Evolutionary conservation across 176 grass and related monocot genomes (phyloP), one percentile per base, ranked within the genome.

Genomic region (Eragrostis nindensis): DNA sequence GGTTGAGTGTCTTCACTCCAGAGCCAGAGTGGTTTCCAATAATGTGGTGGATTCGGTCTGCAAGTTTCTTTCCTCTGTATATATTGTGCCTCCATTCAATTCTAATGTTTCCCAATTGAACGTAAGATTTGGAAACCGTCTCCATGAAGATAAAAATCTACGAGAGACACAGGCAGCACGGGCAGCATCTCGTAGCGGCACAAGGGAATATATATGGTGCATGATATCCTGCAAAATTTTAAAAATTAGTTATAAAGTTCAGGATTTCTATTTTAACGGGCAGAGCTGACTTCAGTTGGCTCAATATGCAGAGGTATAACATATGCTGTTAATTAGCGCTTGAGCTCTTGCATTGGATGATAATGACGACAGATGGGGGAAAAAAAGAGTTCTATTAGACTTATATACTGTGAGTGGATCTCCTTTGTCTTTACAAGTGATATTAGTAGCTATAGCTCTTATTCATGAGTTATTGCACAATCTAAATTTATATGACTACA

Each of bases 21-120:
- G 10, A 21, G 27, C 75, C 27, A 78, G 61, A 66, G 75, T 78
- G 61, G 75, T 78, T 78, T 11, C 50, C 60, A 65, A 78, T 18
- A 22, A 78, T 66, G 27, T 50, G 18, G 44, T 78, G 5, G 27
- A 66, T 11, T 66, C 61, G 65, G 43, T 50, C 61, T 17, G 22
- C 18, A 5, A 39, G 0, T 16, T 50, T 17, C 10, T 66, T 49
- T 7, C 17, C 17, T 22, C 15, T 78, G 50, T 78, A 2, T 18
- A 15, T 22, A 10, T 36, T 39, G 3, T 22, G 18, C 1, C 9
- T 2, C 38, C 13, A 36, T 49, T 39, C 19, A 50, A 22, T 17
- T 26, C 29, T 6, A 78, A 39, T 50, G 18, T 11, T 36, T 66
- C 26, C 8, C 7, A 12, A 66, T 32, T 9, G 27, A 78, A 66